Conservation (phyloP, 495 filamentous ascomycete species). For the Talaromyces adpressus region DNA sequence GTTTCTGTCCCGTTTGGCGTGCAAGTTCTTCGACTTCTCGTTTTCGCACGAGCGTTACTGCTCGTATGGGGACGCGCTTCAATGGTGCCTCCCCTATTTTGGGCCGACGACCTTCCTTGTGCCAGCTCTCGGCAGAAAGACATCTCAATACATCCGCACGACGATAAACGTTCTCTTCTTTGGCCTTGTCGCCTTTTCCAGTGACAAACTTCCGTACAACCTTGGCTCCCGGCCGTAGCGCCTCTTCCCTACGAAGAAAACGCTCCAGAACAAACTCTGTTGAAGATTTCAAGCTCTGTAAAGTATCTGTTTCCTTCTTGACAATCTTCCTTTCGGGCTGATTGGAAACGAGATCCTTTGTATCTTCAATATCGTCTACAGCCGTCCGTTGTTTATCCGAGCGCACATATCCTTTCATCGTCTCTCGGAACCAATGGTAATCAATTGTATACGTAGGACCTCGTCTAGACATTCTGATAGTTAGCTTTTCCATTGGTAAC, state of each 20-base stretch:
- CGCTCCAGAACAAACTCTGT: conserved; percentile 78
- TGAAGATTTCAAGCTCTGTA: conserved; percentile 82
- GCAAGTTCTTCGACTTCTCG: conserved; percentile 83
- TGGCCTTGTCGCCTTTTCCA: conserved; percentile 56
- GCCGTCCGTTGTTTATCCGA: conserved; percentile 50
- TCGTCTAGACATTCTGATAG: conserved; percentile 63
- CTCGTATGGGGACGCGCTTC: conserved; percentile 83
- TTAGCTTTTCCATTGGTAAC: conserved; percentile 67
- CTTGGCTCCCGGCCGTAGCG: conserved; percentile 59
- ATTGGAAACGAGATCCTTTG: conserved; percentile 62
- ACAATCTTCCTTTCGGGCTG: conserved; percentile 65
- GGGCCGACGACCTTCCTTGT: conserved; percentile 84
- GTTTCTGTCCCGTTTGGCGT: conserved; percentile 70
- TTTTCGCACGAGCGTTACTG: conserved; percentile 80
- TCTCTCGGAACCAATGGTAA: conserved; percentile 79
- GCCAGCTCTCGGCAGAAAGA: conserved; percentile 93
- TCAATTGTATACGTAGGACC: conserved; percentile 64
- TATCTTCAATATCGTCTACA: conserved; percentile 72
- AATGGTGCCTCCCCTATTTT: conserved; percentile 62
- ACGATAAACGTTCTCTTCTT: conserved; percentile 73
- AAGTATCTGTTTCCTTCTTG: conserved; percentile 62
- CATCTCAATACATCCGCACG: conserved; percentile 77
- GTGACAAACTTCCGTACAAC: conserved; percentile 68
- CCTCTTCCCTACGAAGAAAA: conserved; percentile 90
- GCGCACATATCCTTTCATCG: conserved; percentile 68